Evolutionary conservation across 345 rosid genomes (phyloP), one percentile per base, ranked within the genome.

Genomic region (Gossypium ekmanianum): DNA sequence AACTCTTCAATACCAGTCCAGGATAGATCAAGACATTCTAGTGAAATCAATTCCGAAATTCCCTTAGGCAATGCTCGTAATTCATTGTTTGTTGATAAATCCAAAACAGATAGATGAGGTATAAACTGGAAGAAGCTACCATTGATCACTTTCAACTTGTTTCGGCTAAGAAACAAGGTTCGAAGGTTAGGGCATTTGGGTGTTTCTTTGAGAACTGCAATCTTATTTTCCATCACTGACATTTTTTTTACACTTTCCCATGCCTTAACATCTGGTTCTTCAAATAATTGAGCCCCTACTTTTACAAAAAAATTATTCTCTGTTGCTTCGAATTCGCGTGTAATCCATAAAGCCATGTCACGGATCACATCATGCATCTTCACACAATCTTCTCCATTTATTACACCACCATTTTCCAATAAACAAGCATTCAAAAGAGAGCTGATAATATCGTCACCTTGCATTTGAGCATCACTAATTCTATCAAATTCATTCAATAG

Each of bases 351-450:
- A 14, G 20, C 0, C 45, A 62, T 62, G 45, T 34, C 67, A 14
- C 67, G 67, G 2, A 62, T 34, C 67, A 62, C 45, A 29, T 80
- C 83, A 64, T 83, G 90, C 88, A 85, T 80, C 57, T 78, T 81
- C 9, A 85, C 83, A 52, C 2, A 12, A 11, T 50, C 54, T 50
- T 50, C 54, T 13, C 6, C 54, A 34, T 34, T 0, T 4, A 4
- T 34, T 34, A 34, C 7, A 34, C 7, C n/a, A 16, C 59, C 18
- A 34, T 4, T 13, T 47, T 67, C 71, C 13, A 45, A 47, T 22
- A 67, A 47, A 22, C 56, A 67, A 9, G n/a, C 56, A 29, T 13
- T 76, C 4, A 73, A 2, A 54, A 61, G 55, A 27, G 66, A 14
- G 39, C 8, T 14, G 9, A 61, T 14, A 14, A 61, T 14, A 2